A percentile compares a stretch with the other conserved stretches of the same genome.
Conservation (phyloP, 176 grass and related monocot genomes). For the Saccharum officinarum region DNA sequence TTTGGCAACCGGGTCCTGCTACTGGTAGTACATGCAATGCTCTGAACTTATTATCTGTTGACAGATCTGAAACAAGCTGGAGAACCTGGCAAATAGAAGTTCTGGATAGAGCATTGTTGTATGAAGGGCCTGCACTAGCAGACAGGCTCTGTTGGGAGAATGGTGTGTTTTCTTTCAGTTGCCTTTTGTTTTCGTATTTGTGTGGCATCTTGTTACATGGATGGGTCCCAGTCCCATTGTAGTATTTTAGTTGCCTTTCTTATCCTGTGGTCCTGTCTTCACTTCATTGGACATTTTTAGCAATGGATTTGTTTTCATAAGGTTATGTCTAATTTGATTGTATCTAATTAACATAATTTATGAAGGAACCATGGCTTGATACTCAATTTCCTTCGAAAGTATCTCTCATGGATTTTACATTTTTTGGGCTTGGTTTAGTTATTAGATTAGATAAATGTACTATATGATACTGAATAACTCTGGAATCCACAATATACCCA, state of each 20-base stretch:
- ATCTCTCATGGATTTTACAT: background rate
- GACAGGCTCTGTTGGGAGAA: constrained; percentile 80
- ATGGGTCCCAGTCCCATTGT: background rate
- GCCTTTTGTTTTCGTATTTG: constrained; percentile 14
- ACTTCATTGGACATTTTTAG: background rate
- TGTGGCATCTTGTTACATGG: constrained; percentile 17
- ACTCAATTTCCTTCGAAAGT: background rate
- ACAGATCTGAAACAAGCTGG: constrained; percentile 56
- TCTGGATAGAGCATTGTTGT: constrained; percentile 83
- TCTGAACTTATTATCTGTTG: constrained; percentile 45
- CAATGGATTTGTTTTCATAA: constrained; percentile 6
- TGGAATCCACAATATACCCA: background rate
- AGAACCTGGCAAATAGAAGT: constrained; percentile 87
- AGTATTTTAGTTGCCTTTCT: constrained; percentile 15
- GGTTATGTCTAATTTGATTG: constrained; percentile 1
- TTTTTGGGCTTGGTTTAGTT: background rate
- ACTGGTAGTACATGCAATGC: constrained; percentile 32
- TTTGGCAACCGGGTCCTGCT: constrained; percentile 55
- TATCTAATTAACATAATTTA: background rate
- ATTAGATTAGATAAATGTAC: background rate
- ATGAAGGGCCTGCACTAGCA: constrained; percentile 76
- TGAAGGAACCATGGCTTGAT: background rate
- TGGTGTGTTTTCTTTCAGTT: constrained; percentile 53
- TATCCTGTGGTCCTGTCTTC: background rate
- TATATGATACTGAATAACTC: background rate